A percentile compares a stretch with the other conserved stretches of the same genome.
Evolutionary conservation across 352 stramenopile genomes (phyloP).

Genomic region (Phytophthora cactorum): DNA sequence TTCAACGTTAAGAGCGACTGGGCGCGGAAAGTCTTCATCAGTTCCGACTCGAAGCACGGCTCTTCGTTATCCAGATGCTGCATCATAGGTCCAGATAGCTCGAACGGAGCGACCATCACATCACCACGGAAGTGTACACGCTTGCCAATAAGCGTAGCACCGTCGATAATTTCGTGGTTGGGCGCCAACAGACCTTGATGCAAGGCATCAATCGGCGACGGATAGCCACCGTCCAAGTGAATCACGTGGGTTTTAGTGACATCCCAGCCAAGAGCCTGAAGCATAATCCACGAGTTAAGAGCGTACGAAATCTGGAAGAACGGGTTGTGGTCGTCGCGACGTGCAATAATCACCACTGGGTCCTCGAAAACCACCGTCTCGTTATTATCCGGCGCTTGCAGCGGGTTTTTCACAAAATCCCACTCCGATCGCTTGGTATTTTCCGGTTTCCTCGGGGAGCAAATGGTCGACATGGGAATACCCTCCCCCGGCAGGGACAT

Average conservation of each 20-base stretch:
- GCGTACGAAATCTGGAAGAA: slow-evolving; percentile 59
- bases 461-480: slow-evolving; percentile 29
- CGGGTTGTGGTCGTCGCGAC: slow-evolving; percentile 60
- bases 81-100: slow-evolving; percentile 68
- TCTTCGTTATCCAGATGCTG: slow-evolving; percentile 73
- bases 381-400: slow-evolving; percentile 26
- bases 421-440: slow-evolving; percentile 22
- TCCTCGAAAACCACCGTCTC: slow-evolving; percentile 42
- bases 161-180: slow-evolving; percentile 38
- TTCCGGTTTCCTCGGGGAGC: slow-evolving; percentile 3
- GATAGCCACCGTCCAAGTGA: slow-evolving; percentile 51
- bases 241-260: slow-evolving; percentile 44
- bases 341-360: slow-evolving; percentile 45
- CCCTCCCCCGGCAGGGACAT: slow-evolving; percentile 9
- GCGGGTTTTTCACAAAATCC: slow-evolving; percentile 46
- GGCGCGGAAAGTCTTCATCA: slow-evolving; percentile 60
- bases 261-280: slow-evolving; percentile 41
- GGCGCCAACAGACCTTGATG: slow-evolving; percentile 46
- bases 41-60: slow-evolving; percentile 57
- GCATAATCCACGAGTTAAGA: slow-evolving; percentile 51
- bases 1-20: slow-evolving; percentile 42
- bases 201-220: slow-evolving; percentile 48
- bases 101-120: slow-evolving; percentile 60
- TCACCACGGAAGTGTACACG: slow-evolving; percentile 51
- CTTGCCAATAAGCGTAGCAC: slow-evolving; percentile 34